A percentile compares a stretch with the other conserved stretches of the same genome.
Conservation (phyloP, 2,329 filamentous ascomycete genomes). For the Bretziella fagacearum region DNA sequence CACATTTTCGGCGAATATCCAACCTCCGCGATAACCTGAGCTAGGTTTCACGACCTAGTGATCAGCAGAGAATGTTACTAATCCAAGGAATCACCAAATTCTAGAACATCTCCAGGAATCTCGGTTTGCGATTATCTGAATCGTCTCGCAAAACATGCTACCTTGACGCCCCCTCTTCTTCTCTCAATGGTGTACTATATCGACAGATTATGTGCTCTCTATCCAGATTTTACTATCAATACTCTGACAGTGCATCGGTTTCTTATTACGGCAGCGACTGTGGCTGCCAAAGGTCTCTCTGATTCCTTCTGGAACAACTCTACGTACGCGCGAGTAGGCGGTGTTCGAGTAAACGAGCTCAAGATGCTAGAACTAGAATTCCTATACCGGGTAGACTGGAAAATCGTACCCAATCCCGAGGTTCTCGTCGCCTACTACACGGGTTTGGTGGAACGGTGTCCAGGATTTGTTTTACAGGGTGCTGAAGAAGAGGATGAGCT, state of each 20-base stretch:
- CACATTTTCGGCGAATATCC: no score
- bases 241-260: constrained; percentile 95
- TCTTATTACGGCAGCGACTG: constrained; percentile 85
- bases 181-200: constrained; percentile 99
- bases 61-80: no score
- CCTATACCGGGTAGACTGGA: constrained; percentile 82
- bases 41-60: no score
- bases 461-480: constrained; percentile 36
- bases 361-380: constrained; percentile 89
- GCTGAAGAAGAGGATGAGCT: constrained; percentile 22
- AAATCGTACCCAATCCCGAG: constrained; percentile 89
- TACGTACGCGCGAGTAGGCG: constrained; percentile 85
- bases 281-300: constrained; percentile 87
- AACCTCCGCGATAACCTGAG: no score
- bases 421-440: constrained; percentile 86
- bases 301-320: constrained; percentile 98
- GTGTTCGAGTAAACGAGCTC: constrained; percentile 76
- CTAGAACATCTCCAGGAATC: constrained; percentile 61
- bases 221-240: constrained; percentile 89
- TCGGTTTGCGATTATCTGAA: constrained; percentile 89
- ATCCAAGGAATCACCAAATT: constrained; percentile 11
- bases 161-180: constrained; percentile 80
- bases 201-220: constrained; percentile 79
- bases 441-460: constrained; percentile 56
- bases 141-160: constrained; percentile 82